Evolutionary conservation across 805 yeast species (phyloP).

Genomic region (Hanseniaspora thailandica): DNA sequence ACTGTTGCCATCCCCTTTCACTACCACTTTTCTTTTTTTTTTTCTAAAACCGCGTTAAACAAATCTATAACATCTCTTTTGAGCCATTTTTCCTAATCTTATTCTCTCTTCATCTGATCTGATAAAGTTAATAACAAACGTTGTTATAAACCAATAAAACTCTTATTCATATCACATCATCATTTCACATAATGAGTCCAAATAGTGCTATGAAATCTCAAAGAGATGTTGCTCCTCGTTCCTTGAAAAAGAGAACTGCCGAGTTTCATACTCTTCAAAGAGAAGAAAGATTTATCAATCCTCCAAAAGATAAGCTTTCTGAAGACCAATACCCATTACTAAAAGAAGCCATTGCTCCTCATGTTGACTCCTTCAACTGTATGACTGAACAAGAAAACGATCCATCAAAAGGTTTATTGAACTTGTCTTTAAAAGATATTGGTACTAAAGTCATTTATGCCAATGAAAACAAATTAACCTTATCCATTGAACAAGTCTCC

Average conservation of each 20-base stretch:
- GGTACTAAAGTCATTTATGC: conserved; percentile 81
- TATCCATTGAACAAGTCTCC: conserved; percentile 83
- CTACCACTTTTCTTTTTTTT: background rate
- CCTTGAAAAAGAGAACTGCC: conserved; percentile 32
- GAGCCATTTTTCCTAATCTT: too few species aligned
- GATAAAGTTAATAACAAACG: too few species aligned
- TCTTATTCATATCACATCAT: background rate
- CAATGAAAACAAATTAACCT: conserved; percentile 62
- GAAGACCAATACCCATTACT: conserved; percentile 49
- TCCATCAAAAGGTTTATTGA: conserved; percentile 47
- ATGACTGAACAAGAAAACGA: conserved; percentile 79
- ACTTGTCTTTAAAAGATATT: conserved; percentile 76
- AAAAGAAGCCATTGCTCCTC: conserved; percentile 85
- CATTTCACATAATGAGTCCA: conserved; percentile 23
- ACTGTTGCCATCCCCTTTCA: background rate
- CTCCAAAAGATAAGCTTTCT: conserved; percentile 76
- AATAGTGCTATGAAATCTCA: conserved; percentile 17
- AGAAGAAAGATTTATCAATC: conserved; percentile 72
- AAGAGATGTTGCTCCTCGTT: background rate
- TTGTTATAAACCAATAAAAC: background rate
- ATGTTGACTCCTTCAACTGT: conserved; percentile 92
- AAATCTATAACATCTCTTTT: too few species aligned
- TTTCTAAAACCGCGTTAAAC: too few species aligned
- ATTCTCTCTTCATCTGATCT: too few species aligned
- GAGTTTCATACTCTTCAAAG: conserved; percentile 66